Evolutionary conservation across 2,329 filamentous ascomycete genomes (phyloP).

Genomic region (Talaromyces funiculosus): DNA sequence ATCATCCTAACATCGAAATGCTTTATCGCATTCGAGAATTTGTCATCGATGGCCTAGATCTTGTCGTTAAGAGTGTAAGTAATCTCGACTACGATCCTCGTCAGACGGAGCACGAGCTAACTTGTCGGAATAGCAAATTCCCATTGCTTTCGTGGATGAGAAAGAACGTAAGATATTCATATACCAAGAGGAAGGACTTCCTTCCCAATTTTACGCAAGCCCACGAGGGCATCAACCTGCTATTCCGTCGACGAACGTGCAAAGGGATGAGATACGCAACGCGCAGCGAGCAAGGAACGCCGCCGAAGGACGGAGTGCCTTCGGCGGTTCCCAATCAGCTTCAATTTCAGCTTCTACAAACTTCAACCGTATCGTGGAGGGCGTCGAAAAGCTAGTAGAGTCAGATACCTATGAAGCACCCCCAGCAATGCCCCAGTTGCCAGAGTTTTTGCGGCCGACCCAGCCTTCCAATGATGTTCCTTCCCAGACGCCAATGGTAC

Average conservation of each 20-base stretch:
- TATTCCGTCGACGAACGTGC: slow-evolving; percentile 37
- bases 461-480: slow-evolving; percentile 10
- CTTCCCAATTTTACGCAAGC: slow-evolving; percentile 46
- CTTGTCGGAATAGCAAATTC: slow-evolving; percentile 36
- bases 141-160: slow-evolving; percentile 43
- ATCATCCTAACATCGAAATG: slow-evolving; percentile 59
- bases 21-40: slow-evolving; percentile 60
- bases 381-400: slow-evolving; percentile 35
- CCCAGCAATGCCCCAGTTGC: slow-evolving; percentile 20
- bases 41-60: slow-evolving; percentile 54
- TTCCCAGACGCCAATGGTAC: slow-evolving; percentile 28
- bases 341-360: slow-evolving; percentile 40
- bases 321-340: slow-evolving; percentile 44
- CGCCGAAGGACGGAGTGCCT: slow-evolving; percentile 28
- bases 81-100: background rate
- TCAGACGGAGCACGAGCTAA: slow-evolving; percentile 16
- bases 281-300: slow-evolving; percentile 22
- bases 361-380: slow-evolving; percentile 37
- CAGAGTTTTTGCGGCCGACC: slow-evolving; percentile 20
- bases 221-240: slow-evolving; percentile 37
- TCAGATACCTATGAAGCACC: slow-evolving; percentile 36
- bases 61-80: slow-evolving; percentile 47
- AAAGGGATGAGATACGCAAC: slow-evolving; percentile 34
- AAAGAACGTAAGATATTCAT: slow-evolving; percentile 44
- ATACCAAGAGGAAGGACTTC: slow-evolving; percentile 49